These are phyloP conservation scores for Orychophragmus violaceus DNA, from an alignment of 345 rosid species.

Conservation along the genomic window DNA sequence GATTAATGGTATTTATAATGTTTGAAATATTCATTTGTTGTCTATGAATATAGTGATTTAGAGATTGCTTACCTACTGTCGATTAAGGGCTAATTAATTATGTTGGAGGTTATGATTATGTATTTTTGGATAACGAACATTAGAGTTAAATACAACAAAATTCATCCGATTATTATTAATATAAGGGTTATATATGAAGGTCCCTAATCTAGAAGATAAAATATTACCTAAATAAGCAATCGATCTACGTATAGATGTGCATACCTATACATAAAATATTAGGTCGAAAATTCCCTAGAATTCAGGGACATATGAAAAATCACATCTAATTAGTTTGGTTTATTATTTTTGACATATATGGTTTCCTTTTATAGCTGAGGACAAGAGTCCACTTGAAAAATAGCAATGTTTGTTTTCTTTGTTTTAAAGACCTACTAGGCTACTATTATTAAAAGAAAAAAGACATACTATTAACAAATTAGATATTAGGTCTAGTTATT, in stretches of 20 bases:
- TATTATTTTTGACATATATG: too few relatives aligned
- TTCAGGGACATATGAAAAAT: neutral
- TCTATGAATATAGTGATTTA: too few relatives aligned
- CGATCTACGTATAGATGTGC: neutral
- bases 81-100: neutral
- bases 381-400: neutral
- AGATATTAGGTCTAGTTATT: too few relatives aligned
- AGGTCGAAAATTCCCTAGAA: neutral
- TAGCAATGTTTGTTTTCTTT: neutral
- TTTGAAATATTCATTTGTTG: too few relatives aligned
- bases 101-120: neutral
- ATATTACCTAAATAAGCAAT: neutral
- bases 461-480: too few relatives aligned
- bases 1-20: neutral
- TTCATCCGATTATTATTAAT: neutral
- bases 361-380: neutral
- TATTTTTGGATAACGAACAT: neutral
- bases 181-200: neutral
- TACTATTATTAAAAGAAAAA: neutral
- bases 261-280: neutral
- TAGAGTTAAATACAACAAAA: neutral
- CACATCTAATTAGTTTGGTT: neutral
- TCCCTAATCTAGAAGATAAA: neutral
- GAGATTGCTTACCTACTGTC: neutral
- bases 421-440: neutral